Evolutionary conservation across 1,139 yeast genomes (phyloP).

Genomic region (Geotrichum siamense): DNA sequence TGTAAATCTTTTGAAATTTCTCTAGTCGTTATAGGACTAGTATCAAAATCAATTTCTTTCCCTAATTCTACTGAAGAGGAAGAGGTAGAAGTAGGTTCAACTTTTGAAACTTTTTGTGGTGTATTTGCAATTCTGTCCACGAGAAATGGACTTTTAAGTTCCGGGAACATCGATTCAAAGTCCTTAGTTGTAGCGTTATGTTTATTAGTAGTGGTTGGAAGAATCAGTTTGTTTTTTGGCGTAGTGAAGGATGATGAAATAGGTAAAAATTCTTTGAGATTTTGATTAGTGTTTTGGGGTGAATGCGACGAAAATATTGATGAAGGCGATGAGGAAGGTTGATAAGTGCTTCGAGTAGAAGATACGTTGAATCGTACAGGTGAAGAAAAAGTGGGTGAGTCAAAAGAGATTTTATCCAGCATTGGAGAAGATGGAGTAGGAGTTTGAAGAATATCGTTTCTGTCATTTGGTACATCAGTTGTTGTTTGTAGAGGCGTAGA

Average conservation of each 20-base stretch:
- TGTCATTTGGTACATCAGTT: too few species aligned
- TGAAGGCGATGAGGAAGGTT: neutral
- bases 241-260: constrained; percentile 4
- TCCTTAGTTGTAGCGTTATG: neutral
- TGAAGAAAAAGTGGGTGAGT: neutral
- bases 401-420: too few species aligned
- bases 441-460: too few species aligned
- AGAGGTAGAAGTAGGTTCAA: neutral
- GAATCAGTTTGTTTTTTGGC: neutral
- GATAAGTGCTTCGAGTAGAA: too few species aligned
- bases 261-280: neutral
- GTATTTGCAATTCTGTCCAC: neutral
- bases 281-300: neutral
- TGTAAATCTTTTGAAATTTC: neutral
- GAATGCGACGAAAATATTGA: constrained; percentile 7
- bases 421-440: too few species aligned
- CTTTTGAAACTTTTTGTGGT: neutral
- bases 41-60: neutral
- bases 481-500: too few species aligned
- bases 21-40: too few species aligned
- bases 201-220: neutral
- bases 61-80: neutral
- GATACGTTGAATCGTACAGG: neutral
- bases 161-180: constrained; percentile 11
- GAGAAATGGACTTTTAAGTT: constrained; percentile 5